Percentiles rank a stretch among this genome's conserved stretches.
Evolutionary conservation across 75 land plant genomes (phyloP).

Genomic region (Cupressus sempervirens): DNA sequence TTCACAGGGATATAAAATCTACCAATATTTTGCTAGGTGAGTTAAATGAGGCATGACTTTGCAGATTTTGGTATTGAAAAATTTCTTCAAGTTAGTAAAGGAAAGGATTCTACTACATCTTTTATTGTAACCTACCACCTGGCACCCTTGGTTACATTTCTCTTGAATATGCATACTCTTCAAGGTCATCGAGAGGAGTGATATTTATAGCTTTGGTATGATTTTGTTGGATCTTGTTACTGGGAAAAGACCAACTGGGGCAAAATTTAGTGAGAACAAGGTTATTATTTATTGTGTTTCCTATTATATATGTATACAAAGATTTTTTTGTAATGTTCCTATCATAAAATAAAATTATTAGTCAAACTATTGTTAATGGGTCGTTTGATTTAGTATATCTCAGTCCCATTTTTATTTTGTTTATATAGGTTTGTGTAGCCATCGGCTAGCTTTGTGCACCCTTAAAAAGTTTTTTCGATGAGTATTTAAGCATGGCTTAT

Average conservation of each 20-base stretch:
- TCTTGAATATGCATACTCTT: constrained; percentile 62
- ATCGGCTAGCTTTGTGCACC: too few relatives aligned
- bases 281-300: constrained; percentile 69
- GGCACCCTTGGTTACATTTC: constrained; percentile 69
- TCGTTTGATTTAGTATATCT: too few relatives aligned
- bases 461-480: too few relatives aligned
- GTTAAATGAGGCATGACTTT: constrained; percentile 55
- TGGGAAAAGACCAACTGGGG: constrained; percentile 70
- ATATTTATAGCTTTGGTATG: constrained; percentile 92
- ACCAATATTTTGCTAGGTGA: constrained; percentile 78
- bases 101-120: constrained; percentile 22
- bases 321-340: too few relatives aligned
- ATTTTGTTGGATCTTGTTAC: constrained; percentile 89
- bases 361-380: too few relatives aligned
- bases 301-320: constrained; percentile 30
- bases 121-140: too few relatives aligned
- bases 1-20: constrained; percentile 80
- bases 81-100: constrained; percentile 27
- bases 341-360: too few relatives aligned
- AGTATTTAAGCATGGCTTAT: too few relatives aligned
- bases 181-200: constrained; percentile 73
- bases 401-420: too few relatives aligned
- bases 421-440: too few relatives aligned
- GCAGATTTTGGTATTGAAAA: constrained; percentile 72
- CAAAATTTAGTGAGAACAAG: constrained; percentile 64